Base-by-base conservation (phyloP, 106 monocot genomes). In the Dendrobium nobile region DNA sequence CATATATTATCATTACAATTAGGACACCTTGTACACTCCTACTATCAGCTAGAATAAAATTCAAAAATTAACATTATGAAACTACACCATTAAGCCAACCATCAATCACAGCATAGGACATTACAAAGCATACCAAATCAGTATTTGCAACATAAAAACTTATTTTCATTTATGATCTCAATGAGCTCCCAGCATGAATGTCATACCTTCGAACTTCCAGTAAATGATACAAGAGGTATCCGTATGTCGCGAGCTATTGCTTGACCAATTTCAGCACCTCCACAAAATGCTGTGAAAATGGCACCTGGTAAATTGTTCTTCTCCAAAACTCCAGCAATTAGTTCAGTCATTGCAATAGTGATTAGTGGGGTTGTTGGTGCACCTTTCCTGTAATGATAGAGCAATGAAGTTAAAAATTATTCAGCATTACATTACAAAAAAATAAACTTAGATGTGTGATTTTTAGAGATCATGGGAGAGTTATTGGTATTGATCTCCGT, bases 201-300 rank as follows among this genome's bases (percentile, higher is more conserved):
- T 37, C 13, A 24, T 77, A 97, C 96, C 92, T 94, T 94, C 19
- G 96, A 84, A 75, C 94, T 94, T 77, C 96, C 96, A 19, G 96
- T 97, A 85, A 97, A 97, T 78, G 96, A 97, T 28, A 97, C 96
- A 17, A 97, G 79, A 59, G 87, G 89, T 85, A 97, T 89, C 70
- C 94, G 83, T 73, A 76, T 79, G 81, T 97, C 96, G 83, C 68
- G 79, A 75, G 96, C 92, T 73, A 97, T 92, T 55, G 90, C 94
- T 87, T 94, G 82, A 84, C 96, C 96, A 85, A 97, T 89, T 78
- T 94, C 92, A 86, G 89, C 84, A 37, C 92, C 94, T 59, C 96
- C 94, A 88, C 96, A 97, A 81, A 97, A 94, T 41, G 96, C 84
- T 41, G 96, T 97, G 75, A 97, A 97, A 79, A 97, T 97, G 70